Evolutionary conservation across 768 basidiomycete species (phyloP), one percentile per base, ranked within the genome.

Genomic region (Leccinum arenicola): DNA sequence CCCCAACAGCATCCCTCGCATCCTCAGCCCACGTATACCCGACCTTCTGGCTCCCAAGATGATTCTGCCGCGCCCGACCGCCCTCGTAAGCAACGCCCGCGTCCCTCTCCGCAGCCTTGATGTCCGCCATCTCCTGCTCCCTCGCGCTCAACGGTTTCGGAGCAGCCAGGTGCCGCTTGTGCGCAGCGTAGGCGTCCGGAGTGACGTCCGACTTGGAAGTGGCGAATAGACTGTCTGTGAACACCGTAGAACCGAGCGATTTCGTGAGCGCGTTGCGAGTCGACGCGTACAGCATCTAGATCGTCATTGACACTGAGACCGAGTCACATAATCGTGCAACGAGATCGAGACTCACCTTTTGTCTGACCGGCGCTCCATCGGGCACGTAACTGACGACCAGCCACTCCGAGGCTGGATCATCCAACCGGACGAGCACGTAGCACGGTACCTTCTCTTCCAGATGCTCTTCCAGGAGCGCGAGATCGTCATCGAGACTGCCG

Each of bases 221-320:
- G 2, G 92, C 92, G 67, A 90, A 92, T n/a, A 95, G 74, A 38
- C 82, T 80, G 69, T 90, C 86, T 3, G 81, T 81, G 72, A 94
- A 91, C 33, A 83, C 71, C 17, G 84, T 77, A 3, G 93, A 86
- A 48, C 91, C 91, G 4, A 95, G 79, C n/a, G 81, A 77, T 70
- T 84, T 91, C 29, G 85, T 78, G 21, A 95, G 79, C 17, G 85
- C 79, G 23, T 79, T 77, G 48, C 91, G 84, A 1, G 88, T 87
- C 3, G 93, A 88, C 21, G 93, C 91, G 72, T 94, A 95, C 35
- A 95, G 78, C 92, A 94, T 95, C 91, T 94, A 36, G 0, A 12
- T 43, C 10, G n/a, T 45, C 19, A 43, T 10, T 1, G n/a, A 43
- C 40, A 43, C 0, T 38, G 36, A 43, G 40, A 43, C 9, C 10